These are phyloP conservation scores for Clonostachys byssicola DNA, from an alignment of 2,329 filamentous ascomycete species.

Conservation along the genomic window DNA sequence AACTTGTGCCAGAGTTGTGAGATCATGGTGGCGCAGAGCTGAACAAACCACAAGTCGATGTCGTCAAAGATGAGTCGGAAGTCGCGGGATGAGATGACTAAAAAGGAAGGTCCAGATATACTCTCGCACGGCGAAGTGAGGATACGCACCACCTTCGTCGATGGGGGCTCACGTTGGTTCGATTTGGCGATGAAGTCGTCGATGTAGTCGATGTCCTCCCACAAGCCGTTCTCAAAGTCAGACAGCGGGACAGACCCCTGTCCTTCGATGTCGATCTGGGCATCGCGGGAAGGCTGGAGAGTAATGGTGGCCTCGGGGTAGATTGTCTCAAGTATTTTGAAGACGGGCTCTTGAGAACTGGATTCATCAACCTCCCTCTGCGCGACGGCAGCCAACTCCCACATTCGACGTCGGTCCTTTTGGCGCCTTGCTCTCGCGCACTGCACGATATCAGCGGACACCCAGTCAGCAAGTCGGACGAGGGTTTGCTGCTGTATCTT, in stretches of 20 bases:
- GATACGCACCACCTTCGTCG: constrained; percentile 23
- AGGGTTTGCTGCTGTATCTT: constrained; percentile 16
- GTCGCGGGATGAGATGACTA: constrained; percentile 32
- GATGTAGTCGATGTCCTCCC: neutral
- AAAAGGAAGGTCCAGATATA: constrained; percentile 18
- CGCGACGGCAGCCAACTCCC: constrained; percentile 20
- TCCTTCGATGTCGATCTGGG: neutral
- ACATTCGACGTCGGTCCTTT: constrained; percentile 28
- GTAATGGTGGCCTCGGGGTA: neutral
- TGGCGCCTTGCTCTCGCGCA: constrained; percentile 28
- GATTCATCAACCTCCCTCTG: constrained; percentile 6
- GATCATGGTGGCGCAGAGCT: constrained; percentile 29
- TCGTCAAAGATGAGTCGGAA: constrained; percentile 40
- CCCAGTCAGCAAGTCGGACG: constrained; percentile 19
- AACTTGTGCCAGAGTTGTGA: constrained; percentile 21
- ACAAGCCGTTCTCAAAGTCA: neutral
- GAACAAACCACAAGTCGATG: constrained; percentile 37
- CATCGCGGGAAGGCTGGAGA: neutral
- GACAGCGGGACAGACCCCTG: neutral
- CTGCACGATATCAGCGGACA: constrained; percentile 33
- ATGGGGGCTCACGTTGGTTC: constrained; percentile 7
- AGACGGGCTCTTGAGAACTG: neutral
- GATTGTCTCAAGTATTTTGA: neutral
- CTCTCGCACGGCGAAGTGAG: constrained; percentile 27
- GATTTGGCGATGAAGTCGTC: neutral